phyloP scores from a whole-genome alignment of 176 grass and related monocot genomes.

The Aegilops speltoides region DNA sequence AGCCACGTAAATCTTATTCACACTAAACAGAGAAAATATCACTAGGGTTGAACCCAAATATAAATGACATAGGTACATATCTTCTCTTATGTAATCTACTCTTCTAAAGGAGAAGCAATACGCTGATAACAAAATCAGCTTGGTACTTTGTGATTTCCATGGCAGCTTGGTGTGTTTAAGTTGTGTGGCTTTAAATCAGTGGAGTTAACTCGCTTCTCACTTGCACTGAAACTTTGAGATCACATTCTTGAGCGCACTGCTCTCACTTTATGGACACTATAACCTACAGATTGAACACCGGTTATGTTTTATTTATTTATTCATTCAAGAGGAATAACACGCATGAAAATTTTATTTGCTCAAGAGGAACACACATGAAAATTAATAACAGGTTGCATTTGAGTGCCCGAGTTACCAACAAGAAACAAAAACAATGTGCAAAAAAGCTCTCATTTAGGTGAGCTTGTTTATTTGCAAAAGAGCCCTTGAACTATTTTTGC shows the following conservation, averaged over 20 bases:
- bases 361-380: not conserved
- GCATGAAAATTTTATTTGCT: not conserved
- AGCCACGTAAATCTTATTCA: too few relatives aligned
- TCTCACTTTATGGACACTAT: not conserved
- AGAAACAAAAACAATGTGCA: not conserved
- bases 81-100: too few relatives aligned
- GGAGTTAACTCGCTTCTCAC: not conserved
- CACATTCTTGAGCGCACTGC: not conserved
- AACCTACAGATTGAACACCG: not conserved
- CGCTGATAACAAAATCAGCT: too few relatives aligned
- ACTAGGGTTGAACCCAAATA: too few relatives aligned
- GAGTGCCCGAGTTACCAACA: not conserved
- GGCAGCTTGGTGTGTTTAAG: too few relatives aligned
- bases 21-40: too few relatives aligned
- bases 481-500: not conserved
- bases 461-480: not conserved
- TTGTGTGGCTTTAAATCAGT: not conserved
- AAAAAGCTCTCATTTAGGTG: too few relatives aligned
- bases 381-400: not conserved
- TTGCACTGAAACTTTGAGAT: not conserved
- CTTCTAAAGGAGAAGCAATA: too few relatives aligned
- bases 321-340: not conserved
- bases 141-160: too few relatives aligned
- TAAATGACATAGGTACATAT: too few relatives aligned
- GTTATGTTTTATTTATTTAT: not conserved